Evolutionary conservation across 129 eudicot species (phyloP).

Genomic region (Ambrosia artemisiifolia): DNA sequence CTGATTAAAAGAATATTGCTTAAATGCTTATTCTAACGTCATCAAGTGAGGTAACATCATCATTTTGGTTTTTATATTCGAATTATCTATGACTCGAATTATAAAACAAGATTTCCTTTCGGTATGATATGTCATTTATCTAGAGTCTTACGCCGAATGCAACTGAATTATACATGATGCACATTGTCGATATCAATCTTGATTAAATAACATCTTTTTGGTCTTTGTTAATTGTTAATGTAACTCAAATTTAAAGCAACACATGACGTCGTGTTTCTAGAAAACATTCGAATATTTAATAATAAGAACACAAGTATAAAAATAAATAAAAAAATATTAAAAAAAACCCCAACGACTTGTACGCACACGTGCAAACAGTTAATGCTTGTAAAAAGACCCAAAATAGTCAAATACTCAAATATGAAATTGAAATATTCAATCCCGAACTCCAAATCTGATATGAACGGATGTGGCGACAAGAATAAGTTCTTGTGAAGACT

Average conservation of each 20-base stretch:
- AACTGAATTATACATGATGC: background rate
- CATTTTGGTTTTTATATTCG: too few relatives aligned
- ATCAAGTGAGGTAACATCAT: too few relatives aligned
- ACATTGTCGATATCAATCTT: background rate
- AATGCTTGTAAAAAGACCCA: background rate
- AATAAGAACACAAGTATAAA: background rate
- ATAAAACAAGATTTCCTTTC: too few relatives aligned
- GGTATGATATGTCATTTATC: too few relatives aligned
- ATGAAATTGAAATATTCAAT: background rate
- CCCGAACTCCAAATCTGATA: background rate
- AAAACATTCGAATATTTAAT: background rate
- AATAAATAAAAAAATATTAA: background rate
- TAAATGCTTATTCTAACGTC: too few relatives aligned
- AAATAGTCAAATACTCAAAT: background rate
- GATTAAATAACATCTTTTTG: background rate
- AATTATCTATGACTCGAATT: too few relatives aligned
- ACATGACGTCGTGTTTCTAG: slow-evolving; percentile 12
- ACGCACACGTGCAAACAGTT: slow-evolving; percentile 15
- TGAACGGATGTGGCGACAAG: slow-evolving; percentile 20
- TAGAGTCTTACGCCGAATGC: too few relatives aligned
- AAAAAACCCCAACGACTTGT: background rate
- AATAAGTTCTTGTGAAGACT: slow-evolving; percentile 12
- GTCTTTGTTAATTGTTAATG: background rate
- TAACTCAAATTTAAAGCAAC: background rate
- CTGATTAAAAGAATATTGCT: too few relatives aligned